These are phyloP conservation scores for Picea mariana DNA, from an alignment of 83 land plant genomes.

Conservation along the genomic window DNA sequence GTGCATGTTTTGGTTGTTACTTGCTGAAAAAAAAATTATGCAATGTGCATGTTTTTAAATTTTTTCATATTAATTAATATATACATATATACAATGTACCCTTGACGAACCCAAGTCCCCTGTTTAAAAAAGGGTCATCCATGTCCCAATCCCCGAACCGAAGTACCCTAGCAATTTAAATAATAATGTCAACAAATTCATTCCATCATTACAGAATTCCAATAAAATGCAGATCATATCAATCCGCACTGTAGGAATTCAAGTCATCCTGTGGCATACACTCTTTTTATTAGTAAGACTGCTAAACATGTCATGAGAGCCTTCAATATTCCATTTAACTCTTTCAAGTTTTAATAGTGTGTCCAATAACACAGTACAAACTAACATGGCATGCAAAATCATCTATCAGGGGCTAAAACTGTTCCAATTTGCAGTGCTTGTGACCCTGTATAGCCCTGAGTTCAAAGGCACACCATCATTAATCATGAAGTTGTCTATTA, in stretches of 20 bases:
- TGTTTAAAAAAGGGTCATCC: too few relatives aligned
- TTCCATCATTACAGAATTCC: neutral
- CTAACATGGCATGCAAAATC: neutral
- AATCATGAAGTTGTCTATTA: neutral
- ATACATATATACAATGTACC: too few relatives aligned
- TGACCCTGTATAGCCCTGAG: conserved; percentile 9
- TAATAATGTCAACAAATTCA: neutral
- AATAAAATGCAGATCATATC: neutral
- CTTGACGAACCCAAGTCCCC: too few relatives aligned
- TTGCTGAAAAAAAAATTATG: too few relatives aligned
- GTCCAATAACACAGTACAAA: too few relatives aligned
- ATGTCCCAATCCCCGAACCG: too few relatives aligned
- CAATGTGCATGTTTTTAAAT: too few relatives aligned
- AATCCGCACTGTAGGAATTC: neutral
- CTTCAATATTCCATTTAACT: neutral
- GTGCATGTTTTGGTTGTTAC: too few relatives aligned
- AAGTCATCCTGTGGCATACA: neutral
- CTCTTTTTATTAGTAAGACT: neutral
- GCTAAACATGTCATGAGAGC: neutral
- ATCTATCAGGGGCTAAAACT: neutral
- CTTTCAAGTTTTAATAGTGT: too few relatives aligned
- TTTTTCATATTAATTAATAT: too few relatives aligned
- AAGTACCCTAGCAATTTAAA: too few relatives aligned
- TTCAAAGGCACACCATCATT: neutral
- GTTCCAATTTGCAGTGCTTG: neutral